Base-by-base conservation (phyloP, 805 yeast species). In the Jamesozyma spencerorum region DNA sequence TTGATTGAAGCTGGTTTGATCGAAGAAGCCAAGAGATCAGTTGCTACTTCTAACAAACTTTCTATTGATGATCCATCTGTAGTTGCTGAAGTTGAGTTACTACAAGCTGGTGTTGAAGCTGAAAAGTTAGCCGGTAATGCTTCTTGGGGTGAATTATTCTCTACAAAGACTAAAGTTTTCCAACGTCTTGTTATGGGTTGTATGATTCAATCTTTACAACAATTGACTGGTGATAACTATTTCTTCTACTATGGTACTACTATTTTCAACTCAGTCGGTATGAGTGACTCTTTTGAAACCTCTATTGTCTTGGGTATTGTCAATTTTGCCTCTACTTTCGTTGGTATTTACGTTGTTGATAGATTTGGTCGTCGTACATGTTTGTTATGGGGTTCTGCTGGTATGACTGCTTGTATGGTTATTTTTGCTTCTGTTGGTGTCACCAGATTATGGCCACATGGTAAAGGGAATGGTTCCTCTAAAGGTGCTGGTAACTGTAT, bases 41-140 rank as follows among this genome's bases (percentile, higher is more conserved):
- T 81, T 40, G 79, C 81, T 20, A 71, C 57, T 48, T 71, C 79
- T 38, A 79, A 79, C 27, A 18, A 33, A 11, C 18, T 33, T n/a
- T 19, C 36, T 11, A 13, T 20, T 12, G 36, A 33, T 20, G 74
- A 74, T 49, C 73, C 74, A 43, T 71, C 74, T 34, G 74, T 77
- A 36, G 64, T 68, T 49, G 65, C 70, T 34, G 86, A 81, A 63
- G 62, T 77, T 41, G 76, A 75, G 51, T 60, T 69, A 32, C 75
- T 81, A 44, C 49, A 69, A 49, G 77, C 79, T 44, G 81, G 79
- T 62, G 66, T 79, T 47, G 77, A 75, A 57, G 67, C 72, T 47
- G 85, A 79, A 48, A 58, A 47, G 46, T 50, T 70, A 45, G 84
- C 81, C 28, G 86, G 85, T 53, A 64, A 64, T 38, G 85, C 85